Base-by-base conservation (phyloP, 495 filamentous ascomycete species). In the Annulohypoxylon bovei region DNA sequence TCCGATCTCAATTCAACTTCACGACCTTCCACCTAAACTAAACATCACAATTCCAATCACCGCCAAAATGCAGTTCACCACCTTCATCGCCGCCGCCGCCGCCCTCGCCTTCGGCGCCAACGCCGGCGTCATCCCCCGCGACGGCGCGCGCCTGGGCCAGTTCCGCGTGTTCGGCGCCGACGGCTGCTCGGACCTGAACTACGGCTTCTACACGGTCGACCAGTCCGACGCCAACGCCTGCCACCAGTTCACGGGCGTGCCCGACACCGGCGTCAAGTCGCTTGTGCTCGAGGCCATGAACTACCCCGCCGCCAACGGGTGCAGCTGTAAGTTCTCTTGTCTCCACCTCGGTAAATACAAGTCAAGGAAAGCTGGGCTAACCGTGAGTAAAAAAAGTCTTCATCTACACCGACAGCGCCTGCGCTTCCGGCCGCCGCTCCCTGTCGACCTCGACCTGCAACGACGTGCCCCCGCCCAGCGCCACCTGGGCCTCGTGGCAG, bases 51-150 rank as follows among this genome's bases (percentile, higher is more conserved):
- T 30, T 44, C 20, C 44, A 49, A 42, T 42, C 57, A 72, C 44
- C 53, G 8, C 47, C 50, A 77, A 72, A 44, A 77, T 77, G 75
- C 75, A 75, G 62, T 73, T 75, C 75, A 52, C 72, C 42, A 68
- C 40, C 62, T 39, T 75, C 70, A 6, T 73, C 70, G 40, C 50
- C 58, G 64, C 69, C 12, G 58, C 46, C 54, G 65, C 64, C 32
- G 49, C 67, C 61, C 46, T 75, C 22, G 69, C 67, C 53, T 11
- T 67, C 5, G 70, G 72, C 70, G 58, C 63, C 25, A 62, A 56
- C 52, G 75, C 75, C 8, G 67, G 28, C 33, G 57, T 40, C 52
- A 16, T 67, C 47, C 44, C 16, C 7, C 72, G 72, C 20, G 66
- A 73, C 42, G 75, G 67, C 30, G 61, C 66, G 23, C 75, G 75